phyloP scores from a whole-genome alignment of 108 stramenopile genomes.

The Stephanodiscus minutulus region DNA sequence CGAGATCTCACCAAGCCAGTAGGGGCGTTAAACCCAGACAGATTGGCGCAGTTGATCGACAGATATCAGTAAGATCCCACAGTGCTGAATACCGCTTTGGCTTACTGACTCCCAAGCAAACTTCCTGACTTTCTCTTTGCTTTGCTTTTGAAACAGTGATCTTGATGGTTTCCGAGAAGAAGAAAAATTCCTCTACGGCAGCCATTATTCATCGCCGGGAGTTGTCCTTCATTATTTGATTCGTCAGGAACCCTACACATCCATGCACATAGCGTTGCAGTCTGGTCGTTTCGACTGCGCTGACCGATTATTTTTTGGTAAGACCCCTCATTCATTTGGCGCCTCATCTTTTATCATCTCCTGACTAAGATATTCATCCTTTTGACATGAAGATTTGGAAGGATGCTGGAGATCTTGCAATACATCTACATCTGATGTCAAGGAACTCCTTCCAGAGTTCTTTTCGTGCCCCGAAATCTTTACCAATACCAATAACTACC shows the following conservation, averaged over 20 bases:
- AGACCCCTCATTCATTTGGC: neutral
- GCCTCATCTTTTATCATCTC: neutral
- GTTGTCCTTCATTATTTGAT: constrained; percentile 87
- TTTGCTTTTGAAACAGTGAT: constrained; percentile 35
- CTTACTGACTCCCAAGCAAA: neutral
- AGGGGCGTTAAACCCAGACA: constrained; percentile 85
- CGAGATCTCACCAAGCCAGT: constrained; percentile 94
- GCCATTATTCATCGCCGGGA: constrained; percentile 95
- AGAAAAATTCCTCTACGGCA: constrained; percentile 90
- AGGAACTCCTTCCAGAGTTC: constrained; percentile 95
- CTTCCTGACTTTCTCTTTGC: neutral
- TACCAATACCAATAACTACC: constrained; percentile 84
- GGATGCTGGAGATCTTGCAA: constrained; percentile 76
- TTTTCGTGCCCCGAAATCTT: constrained; percentile 90
- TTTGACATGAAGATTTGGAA: constrained; percentile 40
- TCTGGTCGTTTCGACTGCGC: constrained; percentile 95
- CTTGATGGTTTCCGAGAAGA: constrained; percentile 82
- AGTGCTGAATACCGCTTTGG: no score
- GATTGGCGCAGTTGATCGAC: constrained; percentile 71
- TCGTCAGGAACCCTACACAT: constrained; percentile 90
- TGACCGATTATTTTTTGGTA: constrained; percentile 89
- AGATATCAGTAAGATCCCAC: constrained; percentile 47
- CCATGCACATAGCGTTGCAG: constrained; percentile 90
- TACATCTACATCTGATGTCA: constrained; percentile 85
- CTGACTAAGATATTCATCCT: neutral